Evolutionary conservation across 768 basidiomycete species (phyloP), one percentile per base, ranked within the genome.

Genomic region (Podaxis rugospora): DNA sequence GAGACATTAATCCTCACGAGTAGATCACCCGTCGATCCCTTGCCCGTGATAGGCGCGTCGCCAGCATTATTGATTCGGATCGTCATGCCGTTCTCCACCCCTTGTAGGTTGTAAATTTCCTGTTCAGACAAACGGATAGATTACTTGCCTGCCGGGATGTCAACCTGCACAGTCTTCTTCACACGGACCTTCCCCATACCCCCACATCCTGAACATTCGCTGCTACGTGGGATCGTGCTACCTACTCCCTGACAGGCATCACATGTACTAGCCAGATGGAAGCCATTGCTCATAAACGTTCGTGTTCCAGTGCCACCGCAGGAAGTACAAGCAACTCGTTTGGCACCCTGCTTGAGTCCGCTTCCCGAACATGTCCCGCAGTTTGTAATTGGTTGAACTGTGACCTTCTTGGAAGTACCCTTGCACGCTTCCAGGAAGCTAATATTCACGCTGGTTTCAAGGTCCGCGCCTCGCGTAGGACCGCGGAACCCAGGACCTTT

Each of bases 251-350:
- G 79, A 74, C 97, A 99, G 27, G 83, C 70, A 57, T 80, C 78
- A 75, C 97, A 99, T 32, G 93, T 94, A 63, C 87, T 92, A 23
- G 94, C 88, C 93, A 99, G 95, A 71, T 94, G 92, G 84, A 99
- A 98, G 16, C 97, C 97, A 71, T 83, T 89, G 69, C 93, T 88
- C 56, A 93, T 87, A 72, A 92, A 98, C 16, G 94, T 92, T 72
- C 88, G 85, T 37, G 89, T 86, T 49, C 97, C 97, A 23, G 90
- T 82, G 59, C 97, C 97, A 61, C 86, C 81, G 74, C 97, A 99
- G 37, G 87, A 75, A 54, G 76, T 69, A 75, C 97, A 99, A 28
- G 86, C 83, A 53, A 84, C 80, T 66, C 90, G 82, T 75, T 95
- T 90, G 37, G 90, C 86, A 35, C 96, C 96, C 21, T 84, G 74